A percentile compares a stretch with the other conserved stretches of the same genome.
These are phyloP conservation scores for Coemansia sp. DNA, from an alignment of 192 early-diverging fungal species.

Conservation along the genomic window DNA sequence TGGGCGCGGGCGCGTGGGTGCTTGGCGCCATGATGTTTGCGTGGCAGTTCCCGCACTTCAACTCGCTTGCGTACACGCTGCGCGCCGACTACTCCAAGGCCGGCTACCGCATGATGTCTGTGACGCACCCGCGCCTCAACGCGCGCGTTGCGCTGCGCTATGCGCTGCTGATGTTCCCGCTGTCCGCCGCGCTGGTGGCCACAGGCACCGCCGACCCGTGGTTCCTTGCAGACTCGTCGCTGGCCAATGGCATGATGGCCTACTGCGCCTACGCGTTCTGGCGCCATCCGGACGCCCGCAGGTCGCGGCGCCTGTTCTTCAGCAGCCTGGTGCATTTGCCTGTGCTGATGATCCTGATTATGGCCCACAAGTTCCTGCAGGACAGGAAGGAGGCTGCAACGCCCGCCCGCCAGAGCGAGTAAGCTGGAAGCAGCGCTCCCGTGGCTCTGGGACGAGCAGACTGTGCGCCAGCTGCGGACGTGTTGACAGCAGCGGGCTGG, in stretches of 20 bases:
- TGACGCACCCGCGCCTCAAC: slow-evolving; percentile 84
- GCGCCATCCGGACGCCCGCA: slow-evolving; percentile 74
- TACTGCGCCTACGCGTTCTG: slow-evolving; percentile 78
- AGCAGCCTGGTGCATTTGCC: slow-evolving; percentile 88
- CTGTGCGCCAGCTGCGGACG: slow-evolving; percentile 4
- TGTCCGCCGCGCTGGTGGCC: slow-evolving; percentile 58
- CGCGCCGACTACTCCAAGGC: slow-evolving; percentile 95
- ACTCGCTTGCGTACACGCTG: slow-evolving; percentile 89
- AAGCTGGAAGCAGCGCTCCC: neutral
- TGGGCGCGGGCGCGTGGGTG: slow-evolving; percentile 79
- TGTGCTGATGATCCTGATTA: slow-evolving; percentile 80
- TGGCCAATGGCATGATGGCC: slow-evolving; percentile 77
- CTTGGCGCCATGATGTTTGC: slow-evolving; percentile 84
- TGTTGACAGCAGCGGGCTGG: neutral
- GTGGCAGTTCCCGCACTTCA: slow-evolving; percentile 99
- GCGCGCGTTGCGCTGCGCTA: slow-evolving; percentile 87
- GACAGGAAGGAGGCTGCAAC: slow-evolving; percentile 19
- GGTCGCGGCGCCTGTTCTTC: slow-evolving; percentile 90
- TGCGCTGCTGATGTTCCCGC: slow-evolving; percentile 74
- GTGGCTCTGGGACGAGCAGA: neutral
- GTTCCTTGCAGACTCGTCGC: slow-evolving; percentile 76
- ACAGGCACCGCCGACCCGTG: slow-evolving; percentile 76
- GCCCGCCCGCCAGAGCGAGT: no score
- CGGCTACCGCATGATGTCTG: slow-evolving; percentile 95
- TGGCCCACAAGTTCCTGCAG: slow-evolving; percentile 78